Percentiles rank a stretch among this genome's conserved stretches.
Evolutionary conservation across 2,329 filamentous ascomycete species (phyloP).

Genomic region (Nemania sp.): DNA sequence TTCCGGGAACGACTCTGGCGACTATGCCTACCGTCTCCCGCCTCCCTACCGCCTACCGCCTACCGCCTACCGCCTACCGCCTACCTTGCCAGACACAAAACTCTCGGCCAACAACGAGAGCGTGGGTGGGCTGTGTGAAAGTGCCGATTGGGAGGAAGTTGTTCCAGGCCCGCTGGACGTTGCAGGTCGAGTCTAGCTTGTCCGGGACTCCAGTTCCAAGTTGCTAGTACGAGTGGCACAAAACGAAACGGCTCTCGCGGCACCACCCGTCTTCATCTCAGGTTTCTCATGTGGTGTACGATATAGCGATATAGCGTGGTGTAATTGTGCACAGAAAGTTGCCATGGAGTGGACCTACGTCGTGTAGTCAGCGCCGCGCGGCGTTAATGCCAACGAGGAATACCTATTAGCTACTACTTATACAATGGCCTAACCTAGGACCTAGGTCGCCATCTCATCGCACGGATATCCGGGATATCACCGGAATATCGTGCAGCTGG

Average conservation of each 20-base stretch:
- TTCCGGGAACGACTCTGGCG: background rate
- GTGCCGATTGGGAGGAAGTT: slow-evolving; percentile 20
- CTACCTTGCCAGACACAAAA: background rate
- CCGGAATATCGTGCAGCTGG: background rate
- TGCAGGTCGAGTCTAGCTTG: slow-evolving; percentile 10
- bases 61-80: background rate
- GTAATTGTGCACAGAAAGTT: no score
- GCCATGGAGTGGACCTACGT: no score
- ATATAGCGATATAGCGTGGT: background rate
- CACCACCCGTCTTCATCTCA: slow-evolving; percentile 16
- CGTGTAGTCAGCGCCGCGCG: no score
- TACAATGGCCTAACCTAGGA: no score
- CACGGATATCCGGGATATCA: slow-evolving; percentile 18
- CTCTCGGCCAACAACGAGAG: background rate
- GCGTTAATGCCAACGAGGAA: background rate
- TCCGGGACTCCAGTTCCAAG: slow-evolving; percentile 2
- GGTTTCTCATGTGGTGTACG: slow-evolving; percentile 1
- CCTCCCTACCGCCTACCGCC: background rate
- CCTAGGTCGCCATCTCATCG: slow-evolving; percentile 9
- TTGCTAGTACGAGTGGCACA: slow-evolving; percentile 2
- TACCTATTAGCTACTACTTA: background rate
- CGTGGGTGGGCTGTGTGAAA: slow-evolving; percentile 1
- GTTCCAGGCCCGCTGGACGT: slow-evolving; percentile 8
- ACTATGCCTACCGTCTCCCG: background rate
- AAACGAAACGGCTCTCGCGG: slow-evolving; percentile 22